Evolutionary conservation across 345 rosid species (phyloP).

Genomic region (Litchi chinensis): DNA sequence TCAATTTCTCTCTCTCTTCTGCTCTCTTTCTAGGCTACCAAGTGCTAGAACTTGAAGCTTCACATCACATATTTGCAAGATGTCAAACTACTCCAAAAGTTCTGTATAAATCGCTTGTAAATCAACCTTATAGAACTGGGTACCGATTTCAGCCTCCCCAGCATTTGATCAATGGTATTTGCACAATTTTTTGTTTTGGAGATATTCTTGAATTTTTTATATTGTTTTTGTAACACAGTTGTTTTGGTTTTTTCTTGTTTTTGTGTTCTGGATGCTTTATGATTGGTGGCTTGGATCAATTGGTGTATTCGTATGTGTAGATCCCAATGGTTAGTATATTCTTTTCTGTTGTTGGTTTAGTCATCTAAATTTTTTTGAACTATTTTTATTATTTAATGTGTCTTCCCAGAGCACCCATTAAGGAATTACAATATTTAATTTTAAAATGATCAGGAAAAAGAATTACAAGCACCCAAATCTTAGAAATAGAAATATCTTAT

Average conservation of each 20-base stretch:
- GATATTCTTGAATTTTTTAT: not conserved
- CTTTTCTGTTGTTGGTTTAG: not conserved
- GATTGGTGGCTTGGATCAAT: conserved; percentile 17
- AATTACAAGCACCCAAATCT: no score
- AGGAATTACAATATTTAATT: no score
- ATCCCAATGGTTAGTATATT: conserved; percentile 69
- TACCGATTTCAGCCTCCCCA: conserved; percentile 71
- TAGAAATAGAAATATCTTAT: no score
- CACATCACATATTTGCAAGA: conserved; percentile 40
- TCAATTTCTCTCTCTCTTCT: conserved; percentile 21
- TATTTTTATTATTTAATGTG: not conserved
- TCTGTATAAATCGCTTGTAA: not conserved
- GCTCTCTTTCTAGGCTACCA: conserved; percentile 40
- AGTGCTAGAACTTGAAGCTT: conserved; percentile 45
- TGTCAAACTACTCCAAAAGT: conserved; percentile 30
- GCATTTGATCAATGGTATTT: conserved; percentile 70
- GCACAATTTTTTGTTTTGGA: not conserved
- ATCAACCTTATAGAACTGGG: conserved; percentile 66
- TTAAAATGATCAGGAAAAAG: no score
- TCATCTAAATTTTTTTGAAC: not conserved
- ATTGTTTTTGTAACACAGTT: not conserved
- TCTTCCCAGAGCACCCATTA: no score
- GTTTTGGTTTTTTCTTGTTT: not conserved
- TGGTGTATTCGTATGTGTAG: conserved; percentile 32
- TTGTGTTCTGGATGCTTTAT: conserved; percentile 12